Evolutionary conservation across 202 grass and related monocot species (phyloP).

Genomic region (Tripidium arundinaceum): DNA sequence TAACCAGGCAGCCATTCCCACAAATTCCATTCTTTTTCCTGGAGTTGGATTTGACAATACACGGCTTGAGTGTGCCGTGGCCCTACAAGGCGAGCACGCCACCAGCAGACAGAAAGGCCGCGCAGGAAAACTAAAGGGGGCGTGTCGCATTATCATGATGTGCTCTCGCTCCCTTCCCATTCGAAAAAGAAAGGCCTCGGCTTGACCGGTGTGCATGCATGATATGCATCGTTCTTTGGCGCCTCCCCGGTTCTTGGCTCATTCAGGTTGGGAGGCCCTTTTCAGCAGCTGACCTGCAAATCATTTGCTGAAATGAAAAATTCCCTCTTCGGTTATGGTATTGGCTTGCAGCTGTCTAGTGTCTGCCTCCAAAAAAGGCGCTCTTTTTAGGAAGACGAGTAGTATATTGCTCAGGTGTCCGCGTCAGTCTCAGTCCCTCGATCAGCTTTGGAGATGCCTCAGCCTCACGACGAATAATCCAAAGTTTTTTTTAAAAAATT

Average conservation of each 20-base stretch:
- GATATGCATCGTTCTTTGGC: conserved; percentile 23
- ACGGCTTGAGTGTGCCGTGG: not conserved
- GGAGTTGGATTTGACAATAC: conserved; percentile 37
- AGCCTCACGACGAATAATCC: conserved; percentile 1
- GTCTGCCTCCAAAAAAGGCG: not conserved
- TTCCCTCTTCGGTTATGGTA: not conserved
- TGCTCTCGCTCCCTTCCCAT: not conserved
- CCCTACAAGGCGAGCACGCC: conserved; percentile 31
- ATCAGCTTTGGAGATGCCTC: not conserved
- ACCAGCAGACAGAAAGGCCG: conserved; percentile 37
- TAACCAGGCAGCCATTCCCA: too few relatives aligned
- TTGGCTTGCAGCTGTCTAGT: conserved; percentile 31
- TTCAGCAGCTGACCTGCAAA: conserved; percentile 38
- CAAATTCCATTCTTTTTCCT: conserved; percentile 9
- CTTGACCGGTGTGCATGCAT: conserved; percentile 17
- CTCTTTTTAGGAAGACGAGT: not conserved
- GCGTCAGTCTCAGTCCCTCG: conserved; percentile 19
- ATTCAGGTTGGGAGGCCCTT: conserved; percentile 34
- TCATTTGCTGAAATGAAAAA: conserved; percentile 20
- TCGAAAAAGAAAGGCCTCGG: conserved; percentile 1
- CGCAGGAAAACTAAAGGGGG: not conserved
- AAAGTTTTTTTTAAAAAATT: conserved; percentile 5
- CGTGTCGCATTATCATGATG: conserved; percentile 13
- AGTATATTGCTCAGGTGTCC: conserved; percentile 20
- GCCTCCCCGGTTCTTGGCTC: too few relatives aligned